Conservation (phyloP, 768 basidiomycete species). For the Suillus fuscotomentosus region DNA sequence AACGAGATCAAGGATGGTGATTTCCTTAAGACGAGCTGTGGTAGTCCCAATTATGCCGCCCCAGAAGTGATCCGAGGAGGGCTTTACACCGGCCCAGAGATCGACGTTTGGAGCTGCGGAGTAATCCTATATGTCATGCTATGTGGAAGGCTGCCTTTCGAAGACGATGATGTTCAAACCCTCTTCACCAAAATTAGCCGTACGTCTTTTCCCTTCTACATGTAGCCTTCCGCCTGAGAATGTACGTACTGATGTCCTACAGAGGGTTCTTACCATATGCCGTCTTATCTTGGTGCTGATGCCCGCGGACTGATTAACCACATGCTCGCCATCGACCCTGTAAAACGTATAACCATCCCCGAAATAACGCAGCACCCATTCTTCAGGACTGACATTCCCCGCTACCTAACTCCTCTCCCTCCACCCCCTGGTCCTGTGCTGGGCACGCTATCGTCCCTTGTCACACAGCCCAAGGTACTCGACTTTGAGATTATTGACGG, state of each 20-base stretch:
- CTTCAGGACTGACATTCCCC: conserved; percentile 81
- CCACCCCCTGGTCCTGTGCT: conserved; percentile 76
- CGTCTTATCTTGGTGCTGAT: conserved; percentile 75
- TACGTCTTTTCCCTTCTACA: conserved; percentile 33
- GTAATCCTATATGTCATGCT: conserved; percentile 99
- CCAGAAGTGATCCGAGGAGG: conserved; percentile 97
- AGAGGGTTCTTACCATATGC: conserved; percentile 89
- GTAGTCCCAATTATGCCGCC: conserved; percentile 97
- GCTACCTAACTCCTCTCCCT: conserved; percentile 84
- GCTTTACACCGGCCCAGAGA: conserved; percentile 95
- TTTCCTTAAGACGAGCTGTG: conserved; percentile 96
- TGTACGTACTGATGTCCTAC: conserved; percentile 6
- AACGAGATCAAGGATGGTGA: conserved; percentile 97
- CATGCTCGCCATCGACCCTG: conserved; percentile 93
- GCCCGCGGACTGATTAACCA: conserved; percentile 76
- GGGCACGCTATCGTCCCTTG: conserved; percentile 69
- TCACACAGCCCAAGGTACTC: conserved; percentile 61
- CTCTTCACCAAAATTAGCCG: conserved; percentile 95
- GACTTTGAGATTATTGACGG: conserved; percentile 91
- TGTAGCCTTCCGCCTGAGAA: not conserved
- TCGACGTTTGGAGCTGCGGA: conserved; percentile 98
- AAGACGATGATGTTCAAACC: conserved; percentile 92
- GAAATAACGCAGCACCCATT: conserved; percentile 92
- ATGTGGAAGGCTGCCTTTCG: conserved; percentile 92
- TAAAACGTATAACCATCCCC: conserved; percentile 90